Base-by-base conservation (phyloP, 331 rosid species). In the Phaseolus coccineus region DNA sequence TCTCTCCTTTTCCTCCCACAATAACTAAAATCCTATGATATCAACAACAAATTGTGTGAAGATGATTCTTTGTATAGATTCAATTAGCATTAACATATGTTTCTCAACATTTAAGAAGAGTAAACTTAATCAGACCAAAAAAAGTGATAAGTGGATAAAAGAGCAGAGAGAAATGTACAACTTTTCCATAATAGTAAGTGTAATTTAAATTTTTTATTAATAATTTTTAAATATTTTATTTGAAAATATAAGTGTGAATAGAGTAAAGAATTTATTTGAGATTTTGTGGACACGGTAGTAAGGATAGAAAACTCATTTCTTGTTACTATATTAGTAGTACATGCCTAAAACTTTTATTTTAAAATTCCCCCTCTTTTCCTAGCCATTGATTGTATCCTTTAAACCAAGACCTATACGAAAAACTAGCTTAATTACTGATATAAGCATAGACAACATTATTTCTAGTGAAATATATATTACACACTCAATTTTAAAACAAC, bases 401-500 rank as follows among this genome's bases (percentile, higher is more conserved):
- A 67, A 73, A 67, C 25, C 58, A 65, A 62, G 35, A 52, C 44
- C 33, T 24, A 66, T 68, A 16, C 2, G n/a, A 68, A 59, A 39
- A 77, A 73, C 78, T 58, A 68, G 67, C 16, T 22, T 47, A 73
- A 69, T 39, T 73, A 35, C 68, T 50, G n/a, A 71, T 46, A 44
- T 37, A 46, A 8, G 57, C 15, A 39, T 53, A 30, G 15, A 57
- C 6, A 10, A 84, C n/a, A 25, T 31, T 15, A 64, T 73, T 69
- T 42, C 67, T 39, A 33, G 37, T 40, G 10, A 77, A n/a, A n/a
- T 12, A 51, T 4, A 58, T 14, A 48, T 15, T 3, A 65, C 33
- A 66, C 14, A 44, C 58, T 39, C 11, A 37, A 46, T 61, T 57
- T 47, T 40, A 7, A 73, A 76, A 53, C 25, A 44, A 71, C 14